Evolutionary conservation across 768 basidiomycete species (phyloP).

Genomic region (Butyriboletus loyo): DNA sequence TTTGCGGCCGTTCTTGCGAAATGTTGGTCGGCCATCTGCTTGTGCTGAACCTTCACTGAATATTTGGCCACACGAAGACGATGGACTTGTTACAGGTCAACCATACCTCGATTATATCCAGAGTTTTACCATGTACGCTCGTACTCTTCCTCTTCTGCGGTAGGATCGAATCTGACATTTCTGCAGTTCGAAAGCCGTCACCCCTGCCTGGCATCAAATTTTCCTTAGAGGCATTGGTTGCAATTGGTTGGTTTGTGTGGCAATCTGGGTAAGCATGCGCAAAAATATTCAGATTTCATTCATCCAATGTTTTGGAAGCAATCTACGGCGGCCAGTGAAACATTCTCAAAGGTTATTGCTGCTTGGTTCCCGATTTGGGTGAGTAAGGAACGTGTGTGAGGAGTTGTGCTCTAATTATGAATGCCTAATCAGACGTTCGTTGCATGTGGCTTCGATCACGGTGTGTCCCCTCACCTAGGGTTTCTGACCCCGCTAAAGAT

Average conservation of each 20-base stretch:
- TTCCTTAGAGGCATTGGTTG: conserved; percentile 73
- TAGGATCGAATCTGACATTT: conserved; percentile 1
- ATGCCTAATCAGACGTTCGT: conserved; percentile 54
- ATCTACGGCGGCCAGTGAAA: conserved; percentile 65
- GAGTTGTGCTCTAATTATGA: neutral
- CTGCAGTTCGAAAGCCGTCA: conserved; percentile 55
- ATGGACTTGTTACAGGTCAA: conserved; percentile 53
- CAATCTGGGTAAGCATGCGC: conserved; percentile 58
- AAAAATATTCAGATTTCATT: neutral
- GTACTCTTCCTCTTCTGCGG: neutral
- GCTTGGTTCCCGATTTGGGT: conserved; percentile 79
- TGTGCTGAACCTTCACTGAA: neutral
- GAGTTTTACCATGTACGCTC: conserved; percentile 55
- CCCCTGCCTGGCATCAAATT: conserved; percentile 70
- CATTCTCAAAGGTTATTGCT: conserved; percentile 65
- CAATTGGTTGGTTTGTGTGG: conserved; percentile 73
- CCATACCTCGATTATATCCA: conserved; percentile 57
- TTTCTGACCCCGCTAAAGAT: neutral
- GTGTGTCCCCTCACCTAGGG: conserved; percentile 31
- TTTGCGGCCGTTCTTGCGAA: conserved; percentile 64
- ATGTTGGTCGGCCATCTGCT: conserved; percentile 40
- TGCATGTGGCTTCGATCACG: conserved; percentile 68
- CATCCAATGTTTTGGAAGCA: conserved; percentile 42
- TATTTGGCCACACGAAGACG: conserved; percentile 37
- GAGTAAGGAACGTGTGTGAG: conserved; percentile 11